phyloP scores from a whole-genome alignment of 2,329 filamentous ascomycete genomes.

The Colletotrichum sp. region DNA sequence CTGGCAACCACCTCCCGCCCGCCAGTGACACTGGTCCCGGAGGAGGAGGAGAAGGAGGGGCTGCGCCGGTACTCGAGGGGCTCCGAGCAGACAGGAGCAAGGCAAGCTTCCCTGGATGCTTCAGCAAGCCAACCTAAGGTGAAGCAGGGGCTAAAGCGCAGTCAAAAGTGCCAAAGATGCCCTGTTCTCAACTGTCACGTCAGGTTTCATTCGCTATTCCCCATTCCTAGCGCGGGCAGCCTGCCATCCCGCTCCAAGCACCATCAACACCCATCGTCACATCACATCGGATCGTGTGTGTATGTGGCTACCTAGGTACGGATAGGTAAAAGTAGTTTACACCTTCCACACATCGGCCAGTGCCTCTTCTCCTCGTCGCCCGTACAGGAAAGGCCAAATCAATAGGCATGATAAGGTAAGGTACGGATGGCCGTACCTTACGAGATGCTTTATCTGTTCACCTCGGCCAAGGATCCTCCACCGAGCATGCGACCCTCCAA shows the following conservation, averaged over 20 bases:
- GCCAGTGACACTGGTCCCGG: not conserved
- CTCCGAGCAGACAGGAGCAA: not conserved
- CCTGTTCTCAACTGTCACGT: not conserved
- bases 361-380: not conserved
- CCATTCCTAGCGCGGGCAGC: not conserved
- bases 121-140: not conserved
- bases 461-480: not conserved
- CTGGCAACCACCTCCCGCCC: not conserved
- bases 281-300: not conserved
- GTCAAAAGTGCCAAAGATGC: not conserved
- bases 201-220: not conserved
- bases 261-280: not conserved
- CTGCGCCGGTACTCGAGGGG: not conserved
- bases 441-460: not conserved
- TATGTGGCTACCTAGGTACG: not conserved
- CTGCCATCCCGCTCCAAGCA: not conserved
- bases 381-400: not conserved
- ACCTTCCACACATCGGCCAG: not conserved
- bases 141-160: not conserved
- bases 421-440: not conserved
- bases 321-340: not conserved
- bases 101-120: not conserved
- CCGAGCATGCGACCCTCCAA: not conserved
- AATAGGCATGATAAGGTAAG: not conserved
- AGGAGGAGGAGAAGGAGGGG: not conserved